Evolutionary conservation across 1,284 basidiomycete species (phyloP), one percentile per base, ranked within the genome.

Genomic region (Boletus subluridellus): DNA sequence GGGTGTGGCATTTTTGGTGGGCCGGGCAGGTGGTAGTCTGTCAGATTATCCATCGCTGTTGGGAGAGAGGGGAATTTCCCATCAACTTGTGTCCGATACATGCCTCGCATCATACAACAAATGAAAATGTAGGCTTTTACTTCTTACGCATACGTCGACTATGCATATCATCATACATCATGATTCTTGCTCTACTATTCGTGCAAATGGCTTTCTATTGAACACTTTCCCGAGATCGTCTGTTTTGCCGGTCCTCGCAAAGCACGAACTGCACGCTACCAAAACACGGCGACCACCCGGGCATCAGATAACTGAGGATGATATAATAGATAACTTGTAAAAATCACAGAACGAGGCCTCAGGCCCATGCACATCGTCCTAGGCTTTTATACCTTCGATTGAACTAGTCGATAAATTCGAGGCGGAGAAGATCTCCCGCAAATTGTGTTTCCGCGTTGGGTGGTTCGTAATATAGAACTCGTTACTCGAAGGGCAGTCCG

Each of bases 51-150:
- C 38, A 32, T 30, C 41, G 52, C 17, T 28, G 49, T 24, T 45
- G 46, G 39, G 41, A 47, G 34, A 34, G 54, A 35, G 49, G 34
- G 41, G 34, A 28, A 42, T 35, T 38, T 52, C 41, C 46, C 44
- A 5, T 59, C 24, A 37, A 51, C 54, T 53, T 28, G 44, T 39
- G 35, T 49, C 51, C 47, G 28, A 53, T 52, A 65, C 54, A 58
- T 59, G 55, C 49, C 52, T 52, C 28, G 28, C 46, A 34, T 58
- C 45, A 46, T 51, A 59, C 47, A 49, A 38, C 61, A 54, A 52
- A 52, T 17, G 51, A 58, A 63, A 64, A 61, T 66, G 64, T 68
- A 69, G 63, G 65, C 64, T 50, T 59, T 57, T 49, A 54, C 17
- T 52, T 59, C 34, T 54, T 55, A 58, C 66, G 65, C 67, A 59